These are phyloP conservation scores for Cercospora brassicicola DNA, from an alignment of 2,329 filamentous ascomycete genomes.

Conservation along the genomic window DNA sequence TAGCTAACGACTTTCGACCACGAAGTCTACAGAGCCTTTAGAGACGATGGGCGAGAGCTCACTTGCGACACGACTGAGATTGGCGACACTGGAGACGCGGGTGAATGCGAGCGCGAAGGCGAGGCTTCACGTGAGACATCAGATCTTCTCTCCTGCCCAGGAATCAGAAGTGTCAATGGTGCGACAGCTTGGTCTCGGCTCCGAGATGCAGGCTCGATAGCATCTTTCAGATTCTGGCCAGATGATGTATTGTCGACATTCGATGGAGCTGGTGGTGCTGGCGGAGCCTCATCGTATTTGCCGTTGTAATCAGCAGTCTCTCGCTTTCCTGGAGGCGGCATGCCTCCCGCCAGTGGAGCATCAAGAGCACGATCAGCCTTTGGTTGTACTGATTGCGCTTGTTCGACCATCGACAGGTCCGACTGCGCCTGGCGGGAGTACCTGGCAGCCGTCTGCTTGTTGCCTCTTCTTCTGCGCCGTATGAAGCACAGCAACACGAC, in stretches of 20 bases:
- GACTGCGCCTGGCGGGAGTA: conserved; percentile 20
- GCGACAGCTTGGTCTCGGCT: conserved; percentile 4
- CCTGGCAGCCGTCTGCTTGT: conserved; percentile 10
- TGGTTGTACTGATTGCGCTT: conserved; percentile 10
- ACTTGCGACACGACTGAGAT: conserved; percentile 19
- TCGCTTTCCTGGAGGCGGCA: neutral
- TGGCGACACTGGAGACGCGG: conserved; percentile 21
- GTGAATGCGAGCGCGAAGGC: conserved; percentile 17
- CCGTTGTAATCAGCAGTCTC: conserved; percentile 4
- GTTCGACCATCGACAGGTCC: conserved; percentile 25
- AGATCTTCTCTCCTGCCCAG: conserved; percentile 8
- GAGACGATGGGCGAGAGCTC: conserved; percentile 15
- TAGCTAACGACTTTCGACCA: neutral
- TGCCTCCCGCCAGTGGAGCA: neutral
- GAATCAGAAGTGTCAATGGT: conserved; percentile 16
- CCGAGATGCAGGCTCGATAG: conserved; percentile 7
- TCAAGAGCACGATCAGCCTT: conserved; percentile 4
- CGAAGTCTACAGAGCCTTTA: neutral
- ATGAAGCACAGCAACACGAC: conserved; percentile 15
- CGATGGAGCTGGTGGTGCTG: neutral
- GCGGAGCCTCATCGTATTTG: conserved; percentile 2
- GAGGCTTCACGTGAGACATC: conserved; percentile 18
- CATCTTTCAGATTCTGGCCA: conserved; percentile 12
- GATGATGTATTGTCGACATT: conserved; percentile 14
- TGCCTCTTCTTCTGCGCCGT: conserved; percentile 14